Conservation (phyloP, 306 rosid genomes). For the Trichosanthes truncata region DNA sequence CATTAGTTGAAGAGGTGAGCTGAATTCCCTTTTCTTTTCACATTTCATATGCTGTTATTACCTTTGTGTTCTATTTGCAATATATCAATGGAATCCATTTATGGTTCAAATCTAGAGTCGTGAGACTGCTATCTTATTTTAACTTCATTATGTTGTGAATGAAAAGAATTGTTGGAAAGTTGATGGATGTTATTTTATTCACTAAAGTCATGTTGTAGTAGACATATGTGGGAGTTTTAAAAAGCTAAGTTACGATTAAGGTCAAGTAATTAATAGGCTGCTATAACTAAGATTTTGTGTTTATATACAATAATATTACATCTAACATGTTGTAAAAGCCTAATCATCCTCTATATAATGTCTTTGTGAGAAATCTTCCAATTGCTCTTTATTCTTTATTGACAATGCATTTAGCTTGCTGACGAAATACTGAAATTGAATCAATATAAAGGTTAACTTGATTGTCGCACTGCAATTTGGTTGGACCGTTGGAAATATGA, state of each 20-base stretch:
- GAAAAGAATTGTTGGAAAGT: not conserved
- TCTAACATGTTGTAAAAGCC: not conserved
- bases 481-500: not conserved
- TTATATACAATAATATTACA: not conserved
- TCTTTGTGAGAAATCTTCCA: not conserved
- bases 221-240: not conserved
- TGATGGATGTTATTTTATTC: not conserved
- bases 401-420: not conserved
- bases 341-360: not conserved
- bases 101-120: not conserved
- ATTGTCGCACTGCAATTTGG: not conserved
- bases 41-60: not conserved
- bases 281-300: not conserved
- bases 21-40: not conserved
- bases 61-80: not conserved
- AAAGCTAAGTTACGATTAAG: not conserved
- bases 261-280: not conserved
- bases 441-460: not conserved
- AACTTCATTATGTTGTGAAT: not conserved
- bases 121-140: not conserved
- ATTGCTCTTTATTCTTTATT: not conserved
- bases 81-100: not conserved
- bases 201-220: not conserved
- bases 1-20: constrained; percentile 88
- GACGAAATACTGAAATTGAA: not conserved